Base-by-base conservation (phyloP, 1,284 basidiomycete genomes). In the Anthracocystis setariae region DNA sequence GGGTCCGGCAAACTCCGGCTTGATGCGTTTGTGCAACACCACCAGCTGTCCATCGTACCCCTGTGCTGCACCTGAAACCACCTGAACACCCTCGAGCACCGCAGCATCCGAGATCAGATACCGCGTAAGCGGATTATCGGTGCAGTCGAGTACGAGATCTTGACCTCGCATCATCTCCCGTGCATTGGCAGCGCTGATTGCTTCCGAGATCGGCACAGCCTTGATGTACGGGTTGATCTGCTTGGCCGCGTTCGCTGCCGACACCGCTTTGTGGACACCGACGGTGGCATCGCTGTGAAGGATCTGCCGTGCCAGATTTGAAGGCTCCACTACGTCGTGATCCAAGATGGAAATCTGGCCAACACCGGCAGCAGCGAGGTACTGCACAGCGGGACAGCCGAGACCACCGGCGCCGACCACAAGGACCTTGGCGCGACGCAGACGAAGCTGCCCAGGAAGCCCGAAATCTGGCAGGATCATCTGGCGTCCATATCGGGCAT, bases 321-420 rank as follows among this genome's bases (percentile, higher is more conserved):
- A 96, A 1, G 91, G 79, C 69, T 96, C 92, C 46, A 99, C 93
- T 0, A 84, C 84, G 81, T 99, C 96, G 77, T 93, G 91, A 82
- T 99, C 96, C 46, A 98, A 86, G 43, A 98, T 91, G 0, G 90
- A 91, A 52, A 98, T 88, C 46, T 86, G 86, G 23, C 93, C 96
- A 52, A 98, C 87, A 29, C 96, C 96, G 13, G 92, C 91, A 8
- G 93, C 91, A 8, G 89, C 92, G 9, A 98, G 88, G 82, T 98
- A 97, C 79, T 96, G 93, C 38, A 98, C 85, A 12, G 92, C 92
- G 38, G 96, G 95, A 83, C 96, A 98, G 13, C 96, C 96, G 8
- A 99, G 87, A 3, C 95, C 96, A 0, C 96, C 96, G 2, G 94
- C 95, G 18, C 96, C 96, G 4, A 98, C 88, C 0, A 98, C 92